Base-by-base conservation (phyloP, 192 early-diverging fungal species). In the Funneliformis mosseae region DNA sequence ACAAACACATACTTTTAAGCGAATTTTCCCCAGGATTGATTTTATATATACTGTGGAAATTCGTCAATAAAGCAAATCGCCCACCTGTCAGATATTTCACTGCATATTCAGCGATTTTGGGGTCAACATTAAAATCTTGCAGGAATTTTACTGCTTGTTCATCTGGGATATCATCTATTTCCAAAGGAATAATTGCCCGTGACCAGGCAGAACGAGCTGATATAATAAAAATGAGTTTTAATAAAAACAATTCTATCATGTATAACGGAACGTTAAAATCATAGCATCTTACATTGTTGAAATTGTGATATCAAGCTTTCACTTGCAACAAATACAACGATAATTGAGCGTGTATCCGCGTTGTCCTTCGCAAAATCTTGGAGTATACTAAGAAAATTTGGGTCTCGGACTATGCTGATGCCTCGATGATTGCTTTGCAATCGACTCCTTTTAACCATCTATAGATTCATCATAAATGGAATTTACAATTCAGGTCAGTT, bases 301-400 rank as follows among this genome's bases (percentile, higher is more conserved):
- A 76, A 0, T 61, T 38, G 74, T 28, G 60, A 59, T 38, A 76
- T 59, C 74, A 76, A 76, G 74, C 60, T 59, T 62, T 76, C 74
- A 76, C 60, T 76, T 28, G 74, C 23, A 23, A 76, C 27, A 76
- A 76, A 76, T 76, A 76, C 41, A 76, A 76, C 41, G 74, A 76
- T 59, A 76, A 76, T 25, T 14, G 74, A 3, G 59, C 39, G 11
- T 76, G 38, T 76, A 39, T 76, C 74, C 42, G 74, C 74, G 16
- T 59, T 38, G 59, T 76, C 74, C 59, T 76, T 76, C 10, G 74
- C 74, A 62, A 62, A 76, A 76, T 76, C 74, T 76, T 76, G 74
- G 38, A 76, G 74, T 33, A 76, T 62, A 55, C 27, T 41, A 60
- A 76, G 74, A 76, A 76, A 62, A 12, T 76, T 11, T 76, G 55